Evolutionary conservation across 495 filamentous ascomycete species (phyloP).

Genomic region (Letharia columbiana): DNA sequence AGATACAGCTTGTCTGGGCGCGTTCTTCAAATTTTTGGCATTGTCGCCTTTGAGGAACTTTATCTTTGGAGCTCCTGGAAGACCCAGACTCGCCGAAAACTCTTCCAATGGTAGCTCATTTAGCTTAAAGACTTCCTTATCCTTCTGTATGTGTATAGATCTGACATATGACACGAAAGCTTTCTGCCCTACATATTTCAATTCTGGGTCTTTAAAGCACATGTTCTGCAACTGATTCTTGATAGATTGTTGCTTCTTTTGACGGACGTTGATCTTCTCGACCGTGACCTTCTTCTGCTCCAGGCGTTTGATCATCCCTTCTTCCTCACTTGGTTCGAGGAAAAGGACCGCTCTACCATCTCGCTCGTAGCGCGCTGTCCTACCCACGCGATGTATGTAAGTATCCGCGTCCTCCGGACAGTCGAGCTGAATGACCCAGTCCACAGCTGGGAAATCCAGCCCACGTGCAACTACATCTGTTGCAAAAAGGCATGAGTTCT

Average conservation of each 20-base stretch:
- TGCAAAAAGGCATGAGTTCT: slow-evolving; percentile 80
- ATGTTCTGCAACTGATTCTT: slow-evolving; percentile 77
- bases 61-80: slow-evolving; percentile 84
- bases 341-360: slow-evolving; percentile 84
- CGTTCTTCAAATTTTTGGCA: slow-evolving; percentile 79
- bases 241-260: slow-evolving; percentile 82
- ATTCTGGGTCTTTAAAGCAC: slow-evolving; percentile 88
- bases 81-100: slow-evolving; percentile 72
- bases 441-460: slow-evolving; percentile 91
- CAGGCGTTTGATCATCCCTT: slow-evolving; percentile 70
- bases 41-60: slow-evolving; percentile 85
- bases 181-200: slow-evolving; percentile 94
- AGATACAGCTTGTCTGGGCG: slow-evolving; percentile 50
- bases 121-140: slow-evolving; percentile 84
- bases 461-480: slow-evolving; percentile 92
- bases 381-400: slow-evolving; percentile 93
- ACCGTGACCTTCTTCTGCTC: slow-evolving; percentile 84
- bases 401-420: slow-evolving; percentile 95
- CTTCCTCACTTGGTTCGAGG: slow-evolving; percentile 83
- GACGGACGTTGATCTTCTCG: slow-evolving; percentile 69
- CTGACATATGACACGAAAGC: slow-evolving; percentile 84
- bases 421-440: slow-evolving; percentile 94
- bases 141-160: slow-evolving; percentile 78
- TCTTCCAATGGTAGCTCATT: slow-evolving; percentile 73
- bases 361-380: slow-evolving; percentile 88